Evolutionary conservation across 2,329 filamentous ascomycete species (phyloP).

Genomic region (Magnaporthiopsis incrustans): DNA sequence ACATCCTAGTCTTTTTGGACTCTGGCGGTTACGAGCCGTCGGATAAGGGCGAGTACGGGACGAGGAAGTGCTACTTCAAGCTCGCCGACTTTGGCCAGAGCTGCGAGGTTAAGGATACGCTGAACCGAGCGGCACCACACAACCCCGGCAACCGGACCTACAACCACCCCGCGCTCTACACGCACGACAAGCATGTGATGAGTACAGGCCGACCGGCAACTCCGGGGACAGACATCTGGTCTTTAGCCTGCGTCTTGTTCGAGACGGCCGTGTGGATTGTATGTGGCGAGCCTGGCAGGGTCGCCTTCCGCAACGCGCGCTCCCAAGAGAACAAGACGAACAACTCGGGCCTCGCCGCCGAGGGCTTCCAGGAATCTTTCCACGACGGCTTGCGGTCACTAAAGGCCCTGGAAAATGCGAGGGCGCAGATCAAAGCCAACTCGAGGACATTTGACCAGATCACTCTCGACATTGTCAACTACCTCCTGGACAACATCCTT

Average conservation of each 20-base stretch:
- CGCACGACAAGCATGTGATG: background rate
- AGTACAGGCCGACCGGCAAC: background rate
- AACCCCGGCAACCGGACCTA: conserved; percentile 1
- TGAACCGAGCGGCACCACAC: background rate
- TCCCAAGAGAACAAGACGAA: too few species aligned
- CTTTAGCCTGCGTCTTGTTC: conserved; percentile 1
- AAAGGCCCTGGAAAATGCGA: too few species aligned
- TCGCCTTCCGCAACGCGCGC: too few species aligned
- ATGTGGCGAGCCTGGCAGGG: background rate
- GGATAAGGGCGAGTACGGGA: background rate
- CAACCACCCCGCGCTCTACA: background rate
- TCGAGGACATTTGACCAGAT: too few species aligned
- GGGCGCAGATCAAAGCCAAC: too few species aligned
- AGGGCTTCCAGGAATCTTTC: too few species aligned
- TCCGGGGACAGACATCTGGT: background rate
- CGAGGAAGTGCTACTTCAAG: background rate
- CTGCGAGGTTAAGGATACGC: background rate
- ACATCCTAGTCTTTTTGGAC: conserved; percentile 5
- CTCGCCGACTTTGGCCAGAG: conserved; percentile 6
- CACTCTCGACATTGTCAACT: too few species aligned
- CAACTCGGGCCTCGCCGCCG: too few species aligned
- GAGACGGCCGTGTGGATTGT: conserved; percentile 1
- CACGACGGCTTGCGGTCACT: too few species aligned
- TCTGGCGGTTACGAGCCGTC: too few species aligned
- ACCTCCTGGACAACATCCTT: too few species aligned